Evolutionary conservation across 768 basidiomycete species (phyloP), one percentile per base, ranked within the genome.

Genomic region (Mycena metata): DNA sequence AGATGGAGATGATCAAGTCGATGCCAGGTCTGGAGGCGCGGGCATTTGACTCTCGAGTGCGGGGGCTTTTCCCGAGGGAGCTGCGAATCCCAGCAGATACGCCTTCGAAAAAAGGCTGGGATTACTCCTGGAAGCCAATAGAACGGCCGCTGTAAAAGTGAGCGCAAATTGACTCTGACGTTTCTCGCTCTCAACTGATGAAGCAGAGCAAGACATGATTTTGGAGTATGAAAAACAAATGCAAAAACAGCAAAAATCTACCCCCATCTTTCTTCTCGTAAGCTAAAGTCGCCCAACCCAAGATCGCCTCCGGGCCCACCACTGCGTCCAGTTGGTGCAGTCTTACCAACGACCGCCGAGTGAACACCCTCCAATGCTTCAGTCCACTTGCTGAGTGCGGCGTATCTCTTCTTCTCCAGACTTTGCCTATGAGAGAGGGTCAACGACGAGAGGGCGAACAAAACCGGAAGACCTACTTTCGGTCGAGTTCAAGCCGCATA

Each of bases 401-500:
- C 83, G 72, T 96, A 96, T 35, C 96, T 90, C 74, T 91, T 91
- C 83, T 91, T 94, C 78, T 96, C 95, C 59, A 96, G 83, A 73
- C 89, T 92, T 86, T 95, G 93, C 71, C 95, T 96, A 59, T 19
- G 62, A 41, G 3, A 42, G 58, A 52, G 67, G 23, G 52, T 64
- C 42, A 63, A 60, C 30, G 59, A 30, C 36, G 3, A 58, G 35
- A 2, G 17, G 5, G 19, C 55, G 12, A 23, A 10, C 49, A 65
- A 45, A 21, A 30, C 13, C 19, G 30, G 39, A 58, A 46, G 26
- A 84, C 90, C 67, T 63, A 95, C 94, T 95, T 91, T 77, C 90
- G 84, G 73, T 97, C 96, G 43, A 99, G 84, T 75, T 99, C 95
- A 17, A 99, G 84, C 60, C 95, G 85, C 87, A 96, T 96, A 42